Evolutionary conservation across 2,329 filamentous ascomycete genomes (phyloP), one percentile per base, ranked within the genome.

Genomic region (Beauveria sp.): DNA sequence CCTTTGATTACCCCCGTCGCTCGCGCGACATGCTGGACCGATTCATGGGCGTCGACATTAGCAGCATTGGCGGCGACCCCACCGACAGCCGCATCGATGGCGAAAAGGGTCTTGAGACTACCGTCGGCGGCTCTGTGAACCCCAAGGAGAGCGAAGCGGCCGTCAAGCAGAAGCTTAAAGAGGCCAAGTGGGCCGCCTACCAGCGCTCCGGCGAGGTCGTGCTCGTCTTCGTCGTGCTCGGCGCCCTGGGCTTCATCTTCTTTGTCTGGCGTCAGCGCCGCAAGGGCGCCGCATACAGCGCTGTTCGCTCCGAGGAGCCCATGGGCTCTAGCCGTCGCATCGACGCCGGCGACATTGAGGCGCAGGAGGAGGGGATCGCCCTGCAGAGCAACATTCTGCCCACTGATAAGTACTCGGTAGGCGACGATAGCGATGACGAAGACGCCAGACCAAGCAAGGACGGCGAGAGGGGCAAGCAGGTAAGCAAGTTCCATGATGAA

Each of bases 1-100:
- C 95, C 1, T 98, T 95, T 70, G 93, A 99, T 74, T 90, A 89
- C 68, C 88, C 93, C 1, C 87, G 91, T 53, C 88, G 92, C 64
- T 89, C 88, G 22, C 86, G 93, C 64, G 95, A 98, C 73, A 99
- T 99, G 95, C 86, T 99, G 18, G 93, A 99, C 75, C 89, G 95
- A 46, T 96, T 99, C 77, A 91, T 98, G 83, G 85, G 86, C 54
- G 91, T 99, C 46, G 92, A 98, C 71, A 96, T 98, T 66, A 89
- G 85, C 68, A 88, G 84, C 70, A 96, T 97, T 66, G 93, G 93
- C 63, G 93, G 91, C 56, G 77, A 79, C 57, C 91, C 92, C 0
- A 83, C 87, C 1, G 89, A 96, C 73, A 92, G 88, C 62, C 83
- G 84, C 38, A 88, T 96, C 61, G 92, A 96, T 70, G 93, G 93